Evolutionary conservation across 2,329 filamentous ascomycete genomes (phyloP), one percentile per base, ranked within the genome.

Genomic region (Claviceps capensis): DNA sequence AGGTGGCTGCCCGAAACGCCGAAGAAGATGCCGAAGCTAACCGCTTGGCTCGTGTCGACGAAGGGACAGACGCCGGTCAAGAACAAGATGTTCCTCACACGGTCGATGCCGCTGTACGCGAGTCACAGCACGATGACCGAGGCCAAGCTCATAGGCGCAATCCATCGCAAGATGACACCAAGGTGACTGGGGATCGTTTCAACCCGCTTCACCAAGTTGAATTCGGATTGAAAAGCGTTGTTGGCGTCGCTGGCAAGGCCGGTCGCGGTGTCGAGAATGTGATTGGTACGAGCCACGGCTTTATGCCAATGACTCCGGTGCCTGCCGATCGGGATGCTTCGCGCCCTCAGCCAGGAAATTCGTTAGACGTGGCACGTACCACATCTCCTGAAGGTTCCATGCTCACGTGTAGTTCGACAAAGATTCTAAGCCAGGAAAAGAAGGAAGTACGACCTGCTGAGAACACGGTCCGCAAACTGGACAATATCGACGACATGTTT

Each of bases 281-380:
- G 11, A 59, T 83, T 19, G 77, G 76, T 50, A 74, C 72, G 4
- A 79, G 74, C 0, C 77, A 80, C 53, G 78, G 78, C 0, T 81
- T 81, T 56, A 56, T 65, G 5, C 59, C 68, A 58, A 54, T 65
- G 62, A n/a, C 44, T 2, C n/a, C 38, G 7, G 51, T 47, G n/a
- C 26, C 45, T 43, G 1, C 45, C 36, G 16, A 37, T 30, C 11
- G 70, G 0, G 60, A 54, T 2, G 44, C 38, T 0, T 53, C 57
- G 16, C 56, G 54, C 4, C 48, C 55, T 5, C 57, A 58, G 1
- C 56, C 58, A 0, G 57, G 56, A 5, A 61, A 66, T 3, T 64
- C 65, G 1, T 58, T 67, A 0, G 69, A 67, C 9, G 58, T 65
- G 0, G 65, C 65, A 17, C 62, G 64, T 38, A 66, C 58, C 1